Conservation (phyloP, 768 basidiomycete genomes). For the Lentinula boryana region DNA sequence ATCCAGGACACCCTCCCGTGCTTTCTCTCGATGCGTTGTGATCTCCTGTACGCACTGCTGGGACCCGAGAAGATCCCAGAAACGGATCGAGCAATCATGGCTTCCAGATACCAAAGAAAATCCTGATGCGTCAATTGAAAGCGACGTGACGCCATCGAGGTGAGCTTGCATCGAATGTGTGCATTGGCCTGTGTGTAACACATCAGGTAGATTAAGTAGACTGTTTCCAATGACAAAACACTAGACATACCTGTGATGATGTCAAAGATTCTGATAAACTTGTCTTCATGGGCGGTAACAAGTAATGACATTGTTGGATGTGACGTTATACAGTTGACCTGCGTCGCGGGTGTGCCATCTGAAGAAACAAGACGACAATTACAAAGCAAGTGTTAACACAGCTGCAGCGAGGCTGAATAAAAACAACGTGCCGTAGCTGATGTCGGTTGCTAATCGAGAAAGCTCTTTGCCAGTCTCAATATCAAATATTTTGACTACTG, state of each 20-base stretch:
- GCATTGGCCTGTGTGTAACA: slow-evolving; percentile 57
- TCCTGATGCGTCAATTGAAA: slow-evolving; percentile 83
- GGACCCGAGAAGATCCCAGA: slow-evolving; percentile 88
- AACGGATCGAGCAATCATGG: slow-evolving; percentile 90
- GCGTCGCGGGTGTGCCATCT: slow-evolving; percentile 74
- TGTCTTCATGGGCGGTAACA: slow-evolving; percentile 91
- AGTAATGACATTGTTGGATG: slow-evolving; percentile 89
- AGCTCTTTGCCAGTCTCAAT: slow-evolving; percentile 83
- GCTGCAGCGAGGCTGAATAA: neutral
- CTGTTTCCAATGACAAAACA: slow-evolving; percentile 1
- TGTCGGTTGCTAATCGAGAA: slow-evolving; percentile 52
- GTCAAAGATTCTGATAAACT: slow-evolving; percentile 87
- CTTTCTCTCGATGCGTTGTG: slow-evolving; percentile 84
- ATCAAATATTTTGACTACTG: slow-evolving; percentile 86
- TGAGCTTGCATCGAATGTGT: slow-evolving; percentile 90
- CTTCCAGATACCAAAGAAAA: slow-evolving; percentile 86
- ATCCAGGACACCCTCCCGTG: slow-evolving; percentile 84
- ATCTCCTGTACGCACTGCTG: slow-evolving; percentile 85
- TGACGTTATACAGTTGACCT: slow-evolving; percentile 82
- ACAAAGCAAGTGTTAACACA: neutral
- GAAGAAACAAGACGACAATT: slow-evolving; percentile 3
- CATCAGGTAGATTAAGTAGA: neutral
- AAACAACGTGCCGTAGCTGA: slow-evolving; percentile 44
- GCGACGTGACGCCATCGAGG: slow-evolving; percentile 84
- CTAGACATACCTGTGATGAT: slow-evolving; percentile 61